A percentile compares a stretch with the other conserved stretches of the same genome.
Conservation (phyloP, 352 stramenopile genomes). For the Chrysophaeum taylorii region DNA sequence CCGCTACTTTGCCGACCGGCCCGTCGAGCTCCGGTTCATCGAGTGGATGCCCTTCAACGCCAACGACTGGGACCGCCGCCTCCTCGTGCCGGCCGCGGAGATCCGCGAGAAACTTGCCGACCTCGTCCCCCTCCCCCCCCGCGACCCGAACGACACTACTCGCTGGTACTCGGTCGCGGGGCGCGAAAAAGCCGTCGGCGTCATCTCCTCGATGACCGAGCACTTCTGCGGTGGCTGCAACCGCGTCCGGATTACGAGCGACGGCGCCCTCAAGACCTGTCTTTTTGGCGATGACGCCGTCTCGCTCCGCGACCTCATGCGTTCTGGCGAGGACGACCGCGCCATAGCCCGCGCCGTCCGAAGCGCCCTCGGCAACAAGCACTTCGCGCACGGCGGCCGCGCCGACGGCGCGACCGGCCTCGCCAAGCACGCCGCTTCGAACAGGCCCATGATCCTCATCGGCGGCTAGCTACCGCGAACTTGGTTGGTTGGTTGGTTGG, state of each 20-base stretch:
- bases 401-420: conserved; percentile 56
- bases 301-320: conserved; percentile 76
- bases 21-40: conserved; percentile 91
- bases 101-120: conserved; percentile 57
- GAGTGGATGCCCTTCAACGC: conserved; percentile 98
- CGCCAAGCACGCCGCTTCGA: conserved; percentile 60
- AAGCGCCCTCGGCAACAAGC: conserved; percentile 76
- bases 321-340: conserved; percentile 55
- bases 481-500: too few species aligned
- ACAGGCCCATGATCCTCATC: conserved; percentile 95
- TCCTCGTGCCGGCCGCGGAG: conserved; percentile 82
- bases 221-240: conserved; percentile 96
- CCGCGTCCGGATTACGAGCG: conserved; percentile 84
- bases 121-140: conserved; percentile 15
- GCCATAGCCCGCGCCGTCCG: conserved; percentile 75
- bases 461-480: too few species aligned
- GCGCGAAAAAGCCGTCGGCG: conserved; percentile 54
- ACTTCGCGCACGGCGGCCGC: conserved; percentile 82
- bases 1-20: conserved; percentile 42
- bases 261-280: conserved; percentile 82
- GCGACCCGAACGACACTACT: conserved; percentile 82
- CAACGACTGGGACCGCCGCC: conserved; percentile 83
- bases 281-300: conserved; percentile 87
- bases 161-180: conserved; percentile 68
- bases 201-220: conserved; percentile 95